phyloP scores from a whole-genome alignment of 257 asterid genomes.

The Solanum verrucosum region DNA sequence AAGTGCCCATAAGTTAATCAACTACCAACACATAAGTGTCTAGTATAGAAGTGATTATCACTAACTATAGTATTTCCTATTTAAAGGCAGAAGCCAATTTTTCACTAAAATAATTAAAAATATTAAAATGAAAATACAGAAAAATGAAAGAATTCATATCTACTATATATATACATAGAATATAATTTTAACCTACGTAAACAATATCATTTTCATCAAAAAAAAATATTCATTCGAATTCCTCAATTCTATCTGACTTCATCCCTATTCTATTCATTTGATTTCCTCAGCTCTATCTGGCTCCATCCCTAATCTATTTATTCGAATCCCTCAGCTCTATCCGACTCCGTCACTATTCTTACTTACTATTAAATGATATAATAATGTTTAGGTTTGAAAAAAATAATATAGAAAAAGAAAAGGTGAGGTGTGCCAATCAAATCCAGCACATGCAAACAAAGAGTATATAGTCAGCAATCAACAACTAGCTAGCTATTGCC shows the following conservation, averaged over 20 bases:
- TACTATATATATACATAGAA: no score
- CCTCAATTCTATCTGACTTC: fast-evolving
- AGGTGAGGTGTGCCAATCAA: constrained; percentile 35
- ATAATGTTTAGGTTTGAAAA: not conserved
- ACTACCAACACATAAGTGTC: not conserved
- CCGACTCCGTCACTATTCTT: not conserved
- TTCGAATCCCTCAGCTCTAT: not conserved
- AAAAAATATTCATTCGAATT: fast-evolving
- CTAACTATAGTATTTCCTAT: not conserved
- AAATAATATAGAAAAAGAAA: not conserved
- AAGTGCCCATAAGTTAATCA: not conserved
- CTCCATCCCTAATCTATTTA: not conserved
- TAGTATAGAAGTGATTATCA: not conserved
- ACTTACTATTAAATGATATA: not conserved
- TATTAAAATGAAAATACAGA: not conserved
- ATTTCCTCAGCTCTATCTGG: not conserved
- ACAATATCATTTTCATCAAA: no score
- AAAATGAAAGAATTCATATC: no score
- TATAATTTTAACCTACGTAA: no score
- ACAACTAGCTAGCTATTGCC: not conserved
- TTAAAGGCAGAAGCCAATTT: not conserved
- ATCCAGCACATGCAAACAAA: constrained; percentile 34
- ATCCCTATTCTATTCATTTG: not conserved
- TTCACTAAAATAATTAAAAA: not conserved
- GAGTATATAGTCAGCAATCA: constrained; percentile 41